phyloP scores from a whole-genome alignment of 1,284 basidiomycete genomes.

The Heterobasidion irregulare region DNA sequence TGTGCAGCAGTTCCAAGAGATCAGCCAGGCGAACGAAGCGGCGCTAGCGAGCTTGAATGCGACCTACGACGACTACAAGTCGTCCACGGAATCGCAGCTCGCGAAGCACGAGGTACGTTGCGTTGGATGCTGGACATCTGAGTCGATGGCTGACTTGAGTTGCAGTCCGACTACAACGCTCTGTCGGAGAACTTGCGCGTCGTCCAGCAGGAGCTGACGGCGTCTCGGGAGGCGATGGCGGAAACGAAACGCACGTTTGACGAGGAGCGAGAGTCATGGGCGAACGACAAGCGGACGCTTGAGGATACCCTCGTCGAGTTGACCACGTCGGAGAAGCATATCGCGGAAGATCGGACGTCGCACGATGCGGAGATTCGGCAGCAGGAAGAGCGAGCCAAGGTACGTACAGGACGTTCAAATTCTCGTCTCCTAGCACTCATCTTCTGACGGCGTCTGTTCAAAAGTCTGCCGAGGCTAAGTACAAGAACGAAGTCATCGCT shows the following conservation, averaged over 20 bases:
- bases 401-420: conserved; percentile 17
- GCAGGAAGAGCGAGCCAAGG: conserved; percentile 67
- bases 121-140: not conserved
- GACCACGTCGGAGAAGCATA: conserved; percentile 57
- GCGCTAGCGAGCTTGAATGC: conserved; percentile 63
- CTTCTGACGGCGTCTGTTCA: not conserved
- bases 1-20: conserved; percentile 78
- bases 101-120: conserved; percentile 53
- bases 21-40: conserved; percentile 74
- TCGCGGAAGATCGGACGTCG: conserved; percentile 52
- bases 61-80: conserved; percentile 75
- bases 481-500: conserved; percentile 71
- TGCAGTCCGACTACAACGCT: conserved; percentile 57
- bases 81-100: conserved; percentile 58
- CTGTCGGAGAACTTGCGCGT: conserved; percentile 55
- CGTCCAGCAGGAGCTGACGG: conserved; percentile 48
- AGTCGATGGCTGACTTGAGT: not conserved
- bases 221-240: conserved; percentile 40
- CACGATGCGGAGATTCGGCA: conserved; percentile 58
- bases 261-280: conserved; percentile 58
- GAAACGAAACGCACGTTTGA: conserved; percentile 62
- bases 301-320: conserved; percentile 74
- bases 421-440: not conserved
- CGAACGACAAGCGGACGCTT: conserved; percentile 70
- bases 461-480: conserved; percentile 74